Conservation (phyloP, 2,329 filamentous ascomycete species). For the Monilinia laxa region DNA sequence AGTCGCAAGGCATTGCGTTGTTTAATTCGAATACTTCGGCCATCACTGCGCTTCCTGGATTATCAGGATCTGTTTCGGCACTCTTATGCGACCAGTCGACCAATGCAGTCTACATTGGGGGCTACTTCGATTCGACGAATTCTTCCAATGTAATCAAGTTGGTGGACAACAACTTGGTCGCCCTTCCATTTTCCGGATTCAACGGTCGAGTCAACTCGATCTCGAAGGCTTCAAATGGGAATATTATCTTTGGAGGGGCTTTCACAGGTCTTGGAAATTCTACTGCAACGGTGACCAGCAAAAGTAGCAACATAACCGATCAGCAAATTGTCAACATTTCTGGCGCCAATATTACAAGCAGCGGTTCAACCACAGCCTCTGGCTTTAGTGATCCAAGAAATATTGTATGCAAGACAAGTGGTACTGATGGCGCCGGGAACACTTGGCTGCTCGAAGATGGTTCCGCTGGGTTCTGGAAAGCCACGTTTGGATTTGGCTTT, state of each 20-base stretch:
- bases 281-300: conserved; percentile 52
- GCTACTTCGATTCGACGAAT: conserved; percentile 75
- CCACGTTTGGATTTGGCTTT: conserved; percentile 79
- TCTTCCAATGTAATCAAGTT: conserved; percentile 90
- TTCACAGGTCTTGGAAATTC: conserved; percentile 88
- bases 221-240: conserved; percentile 71
- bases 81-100: conserved; percentile 77
- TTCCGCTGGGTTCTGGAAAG: conserved; percentile 77
- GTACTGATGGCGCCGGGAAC: conserved; percentile 65
- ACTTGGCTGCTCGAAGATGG: conserved; percentile 81
- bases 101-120: conserved; percentile 86
- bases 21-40: conserved; percentile 71
- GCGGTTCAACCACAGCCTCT: conserved; percentile 57
- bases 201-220: conserved; percentile 91
- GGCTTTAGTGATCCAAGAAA: conserved; percentile 76
- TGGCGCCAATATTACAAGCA: conserved; percentile 70
- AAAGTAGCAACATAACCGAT: conserved; percentile 54
- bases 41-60: conserved; percentile 73
- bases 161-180: conserved; percentile 68
- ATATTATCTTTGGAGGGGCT: conserved; percentile 87
- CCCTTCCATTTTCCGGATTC: conserved; percentile 88
- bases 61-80: conserved; percentile 79
- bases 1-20: conserved; percentile 76
- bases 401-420: conserved; percentile 75
- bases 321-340: conserved; percentile 81